Evolutionary conservation across 768 basidiomycete genomes (phyloP), one percentile per base, ranked within the genome.

Genomic region (Mrakia gelida): DNA sequence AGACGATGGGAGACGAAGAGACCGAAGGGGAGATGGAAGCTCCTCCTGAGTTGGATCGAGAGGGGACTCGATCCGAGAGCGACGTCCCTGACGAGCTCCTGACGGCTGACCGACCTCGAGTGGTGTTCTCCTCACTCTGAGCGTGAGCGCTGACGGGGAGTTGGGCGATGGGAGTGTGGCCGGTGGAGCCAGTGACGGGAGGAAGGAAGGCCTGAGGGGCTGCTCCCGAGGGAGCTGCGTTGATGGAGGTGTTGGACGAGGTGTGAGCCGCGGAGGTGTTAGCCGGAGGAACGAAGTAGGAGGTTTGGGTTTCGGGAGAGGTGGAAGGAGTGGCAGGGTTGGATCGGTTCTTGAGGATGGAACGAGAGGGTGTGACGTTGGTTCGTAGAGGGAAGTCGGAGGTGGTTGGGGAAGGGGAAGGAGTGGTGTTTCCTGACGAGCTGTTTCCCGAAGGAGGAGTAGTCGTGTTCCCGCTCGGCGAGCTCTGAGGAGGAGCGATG

Each of bases 371-470:
- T 34, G 77, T 79, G 11, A 41, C 13, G 61, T 30, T 68, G 73
- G 45, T 28, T 38, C 65, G 45, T 43, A 26, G 73, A 21, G 45
- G 49, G 52, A 34, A 65, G 32, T 38, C 30, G 34, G 63, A n/a
- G 32, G n/a, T 30, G 63, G 34, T 54, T 45, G 74, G 30, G 18
- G 74, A 43, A 21, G 65, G 62, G 9, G 72, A 59, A 8, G 65
- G 62, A 13, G 78, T 62, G 15, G n/a, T 28, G 43, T 59, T 54
- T 3, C 70, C 10, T 18, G 38, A 11, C 62, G 75, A 52, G 73
- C 76, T n/a, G 80, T 82, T 81, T 79, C 79, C 41, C 80, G 86
- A 87, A 59, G 84, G 82, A 41, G 86, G 86, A 45, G 83, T 81
- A n/a, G 32, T 61, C 52, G 71, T 65, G 15, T 38, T 68, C 30